phyloP scores from a whole-genome alignment of 1,284 basidiomycete species.

The Xerocomus tenax region DNA sequence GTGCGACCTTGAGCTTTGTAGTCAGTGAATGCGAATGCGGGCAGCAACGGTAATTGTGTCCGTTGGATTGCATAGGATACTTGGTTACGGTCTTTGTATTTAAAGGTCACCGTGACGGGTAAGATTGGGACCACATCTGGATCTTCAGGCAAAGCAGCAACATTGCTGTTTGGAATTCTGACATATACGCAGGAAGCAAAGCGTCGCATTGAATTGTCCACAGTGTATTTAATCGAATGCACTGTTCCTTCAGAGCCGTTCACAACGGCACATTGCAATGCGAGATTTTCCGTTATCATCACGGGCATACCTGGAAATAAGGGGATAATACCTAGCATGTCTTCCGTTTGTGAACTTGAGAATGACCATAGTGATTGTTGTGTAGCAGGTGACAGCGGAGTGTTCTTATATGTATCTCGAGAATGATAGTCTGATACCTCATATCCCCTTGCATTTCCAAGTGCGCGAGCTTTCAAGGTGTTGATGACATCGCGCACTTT shows the following conservation, averaged over 20 bases:
- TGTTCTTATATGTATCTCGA: neutral
- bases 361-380: neutral
- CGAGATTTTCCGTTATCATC: neutral
- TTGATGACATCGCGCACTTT: neutral
- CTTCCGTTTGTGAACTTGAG: neutral
- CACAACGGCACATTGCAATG: neutral
- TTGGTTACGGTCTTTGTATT: neutral
- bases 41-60: neutral
- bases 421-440: neutral
- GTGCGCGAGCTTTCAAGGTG: neutral
- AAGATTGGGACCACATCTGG: neutral
- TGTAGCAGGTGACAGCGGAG: neutral
- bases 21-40: neutral
- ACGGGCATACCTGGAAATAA: neutral
- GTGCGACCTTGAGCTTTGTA: neutral
- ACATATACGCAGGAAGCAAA: neutral
- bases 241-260: neutral
- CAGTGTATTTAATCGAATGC: neutral
- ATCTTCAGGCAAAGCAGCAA: neutral
- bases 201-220: neutral
- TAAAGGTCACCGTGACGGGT: neutral
- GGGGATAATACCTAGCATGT: neutral
- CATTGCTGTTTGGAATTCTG: neutral
- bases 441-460: neutral
- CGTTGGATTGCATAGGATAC: neutral